phyloP scores from a whole-genome alignment of 345 rosid genomes.

The Populus davidiana region DNA sequence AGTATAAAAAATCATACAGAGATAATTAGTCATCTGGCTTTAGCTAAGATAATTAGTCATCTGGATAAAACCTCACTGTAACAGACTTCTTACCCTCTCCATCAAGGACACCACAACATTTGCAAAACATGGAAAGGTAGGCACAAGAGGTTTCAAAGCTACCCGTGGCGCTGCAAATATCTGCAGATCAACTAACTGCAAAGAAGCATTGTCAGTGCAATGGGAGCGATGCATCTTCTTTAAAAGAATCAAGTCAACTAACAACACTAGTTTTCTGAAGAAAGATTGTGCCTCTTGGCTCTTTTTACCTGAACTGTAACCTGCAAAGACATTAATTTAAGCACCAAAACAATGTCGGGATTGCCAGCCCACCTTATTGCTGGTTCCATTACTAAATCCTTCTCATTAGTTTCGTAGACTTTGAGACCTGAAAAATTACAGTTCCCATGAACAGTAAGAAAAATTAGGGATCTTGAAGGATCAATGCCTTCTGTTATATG shows the following conservation, averaged over 20 bases:
- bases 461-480: neutral
- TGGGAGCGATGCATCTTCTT: neutral
- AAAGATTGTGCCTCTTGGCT: neutral
- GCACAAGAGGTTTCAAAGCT: constrained; percentile 69
- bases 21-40: neutral
- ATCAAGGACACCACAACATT: constrained; percentile 54
- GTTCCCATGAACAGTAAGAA: neutral
- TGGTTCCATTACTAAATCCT: constrained; percentile 66
- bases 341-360: constrained; percentile 59
- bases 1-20: neutral
- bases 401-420: constrained; percentile 66
- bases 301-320: constrained; percentile 62
- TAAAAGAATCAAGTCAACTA: neutral
- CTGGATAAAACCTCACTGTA: neutral
- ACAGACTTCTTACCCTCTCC: constrained; percentile 48
- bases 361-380: constrained; percentile 79
- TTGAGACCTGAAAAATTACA: constrained; percentile 49
- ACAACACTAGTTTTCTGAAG: neutral
- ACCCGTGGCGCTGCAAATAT: constrained; percentile 47
- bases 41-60: neutral
- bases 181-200: constrained; percentile 67
- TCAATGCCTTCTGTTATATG: neutral
- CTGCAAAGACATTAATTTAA: constrained; percentile 45
- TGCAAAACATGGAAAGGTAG: constrained; percentile 75
- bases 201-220: constrained; percentile 20